Conservation (phyloP, 2,329 filamentous ascomycete species). For the Penicillium sp. region DNA sequence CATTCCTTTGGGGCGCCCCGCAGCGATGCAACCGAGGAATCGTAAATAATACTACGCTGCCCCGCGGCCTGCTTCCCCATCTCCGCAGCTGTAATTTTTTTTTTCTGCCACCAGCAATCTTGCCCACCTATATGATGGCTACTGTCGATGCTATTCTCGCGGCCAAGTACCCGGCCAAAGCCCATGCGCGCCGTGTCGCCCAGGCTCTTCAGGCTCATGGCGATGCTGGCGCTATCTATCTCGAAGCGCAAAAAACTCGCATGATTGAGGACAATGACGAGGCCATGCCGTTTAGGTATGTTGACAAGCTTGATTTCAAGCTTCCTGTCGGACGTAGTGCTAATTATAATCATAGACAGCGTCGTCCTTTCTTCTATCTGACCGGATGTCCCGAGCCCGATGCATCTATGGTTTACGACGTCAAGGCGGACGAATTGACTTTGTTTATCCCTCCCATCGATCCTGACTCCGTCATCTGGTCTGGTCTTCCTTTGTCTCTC, state of each 20-base stretch:
- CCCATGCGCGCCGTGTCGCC: slow-evolving; percentile 82
- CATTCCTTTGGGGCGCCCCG: slow-evolving; percentile 19
- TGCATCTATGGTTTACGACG: slow-evolving; percentile 79
- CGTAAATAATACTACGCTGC: slow-evolving; percentile 9
- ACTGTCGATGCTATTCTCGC: slow-evolving; percentile 49
- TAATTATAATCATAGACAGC: slow-evolving; percentile 64
- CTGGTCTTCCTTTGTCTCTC: slow-evolving; percentile 77
- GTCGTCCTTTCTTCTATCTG: slow-evolving; percentile 92
- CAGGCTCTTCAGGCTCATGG: slow-evolving; percentile 71
- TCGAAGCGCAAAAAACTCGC: slow-evolving; percentile 81
- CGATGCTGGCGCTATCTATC: slow-evolving; percentile 76
- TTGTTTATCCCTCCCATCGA: slow-evolving; percentile 90
- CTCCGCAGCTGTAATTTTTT: background rate
- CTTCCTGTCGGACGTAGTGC: background rate
- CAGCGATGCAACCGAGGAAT: slow-evolving; percentile 19
- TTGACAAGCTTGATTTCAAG: too few species aligned
- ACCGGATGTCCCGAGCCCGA: slow-evolving; percentile 84
- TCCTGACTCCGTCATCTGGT: slow-evolving; percentile 91
- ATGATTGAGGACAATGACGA: slow-evolving; percentile 90
- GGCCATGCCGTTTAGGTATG: slow-evolving; percentile 75
- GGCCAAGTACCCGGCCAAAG: slow-evolving; percentile 79
- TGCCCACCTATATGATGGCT: too few species aligned
- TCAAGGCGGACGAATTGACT: slow-evolving; percentile 71
- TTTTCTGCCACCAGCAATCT: too few species aligned
- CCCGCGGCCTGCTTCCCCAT: slow-evolving; percentile 11